Conservation (phyloP, 768 basidiomycete species). For the Tricholomella constricta region DNA sequence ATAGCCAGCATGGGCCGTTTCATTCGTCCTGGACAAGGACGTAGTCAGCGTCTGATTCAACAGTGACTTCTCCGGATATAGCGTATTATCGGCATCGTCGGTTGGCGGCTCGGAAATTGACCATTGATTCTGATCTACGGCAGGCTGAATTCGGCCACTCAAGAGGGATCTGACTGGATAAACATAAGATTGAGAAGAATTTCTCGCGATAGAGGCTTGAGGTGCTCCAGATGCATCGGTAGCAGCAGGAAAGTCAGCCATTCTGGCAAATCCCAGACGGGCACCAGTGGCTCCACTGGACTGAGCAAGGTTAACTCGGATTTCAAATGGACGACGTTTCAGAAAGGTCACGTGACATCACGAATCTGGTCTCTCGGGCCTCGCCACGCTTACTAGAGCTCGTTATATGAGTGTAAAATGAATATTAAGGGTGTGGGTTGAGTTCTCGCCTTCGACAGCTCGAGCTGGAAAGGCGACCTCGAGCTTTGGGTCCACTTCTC, state of each 20-base stretch:
- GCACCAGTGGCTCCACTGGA: background rate
- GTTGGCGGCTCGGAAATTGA: background rate
- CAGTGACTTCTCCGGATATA: too few species aligned
- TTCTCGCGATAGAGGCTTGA: background rate
- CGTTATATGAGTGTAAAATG: too few species aligned
- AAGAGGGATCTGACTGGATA: conserved; percentile 46
- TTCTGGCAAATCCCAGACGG: background rate
- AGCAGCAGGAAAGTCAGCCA: background rate
- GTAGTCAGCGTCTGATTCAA: too few species aligned
- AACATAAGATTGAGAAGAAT: conserved; percentile 28
- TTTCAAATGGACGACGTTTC: background rate
- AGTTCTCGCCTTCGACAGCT: too few species aligned
- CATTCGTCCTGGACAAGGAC: too few species aligned
- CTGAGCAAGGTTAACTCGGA: background rate
- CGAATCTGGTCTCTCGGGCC: background rate
- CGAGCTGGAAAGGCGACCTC: too few species aligned
- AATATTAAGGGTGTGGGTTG: too few species aligned
- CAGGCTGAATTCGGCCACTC: conserved; percentile 36
- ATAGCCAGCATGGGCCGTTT: too few species aligned
- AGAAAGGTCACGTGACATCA: background rate
- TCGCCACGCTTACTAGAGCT: background rate
- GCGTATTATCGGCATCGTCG: background rate
- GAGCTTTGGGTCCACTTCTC: too few species aligned
- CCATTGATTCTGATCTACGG: conserved; percentile 13
- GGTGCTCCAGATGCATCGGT: background rate